phyloP scores from a whole-genome alignment of 495 filamentous ascomycete species.

The Hyaloscypha hepaticicola region DNA sequence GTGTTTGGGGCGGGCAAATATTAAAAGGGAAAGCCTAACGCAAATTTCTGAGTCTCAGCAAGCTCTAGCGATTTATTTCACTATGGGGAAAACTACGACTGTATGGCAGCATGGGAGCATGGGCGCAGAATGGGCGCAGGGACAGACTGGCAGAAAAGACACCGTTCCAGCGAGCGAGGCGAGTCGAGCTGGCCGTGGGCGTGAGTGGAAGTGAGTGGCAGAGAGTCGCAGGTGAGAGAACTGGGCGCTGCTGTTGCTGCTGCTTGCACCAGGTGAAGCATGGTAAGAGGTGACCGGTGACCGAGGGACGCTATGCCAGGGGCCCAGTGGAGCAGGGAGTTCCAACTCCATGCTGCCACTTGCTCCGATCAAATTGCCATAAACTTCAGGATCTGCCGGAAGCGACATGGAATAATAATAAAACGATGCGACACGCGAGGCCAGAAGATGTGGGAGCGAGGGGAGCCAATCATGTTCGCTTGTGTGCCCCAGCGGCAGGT shows the following conservation, averaged over 20 bases:
- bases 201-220: background rate
- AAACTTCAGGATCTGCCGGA: background rate
- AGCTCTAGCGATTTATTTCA: background rate
- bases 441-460: background rate
- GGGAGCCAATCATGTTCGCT: background rate
- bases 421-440: background rate
- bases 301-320: background rate
- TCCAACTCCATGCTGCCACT: background rate
- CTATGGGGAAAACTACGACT: background rate
- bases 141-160: background rate
- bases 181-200: background rate
- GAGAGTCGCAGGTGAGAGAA: too few species aligned
- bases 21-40: background rate
- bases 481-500: background rate
- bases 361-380: background rate
- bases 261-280: too few species aligned
- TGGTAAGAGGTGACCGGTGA: too few species aligned
- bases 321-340: too few species aligned
- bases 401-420: background rate
- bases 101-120: background rate
- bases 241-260: too few species aligned
- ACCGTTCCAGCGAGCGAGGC: background rate
- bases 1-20: conserved; percentile 3
- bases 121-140: background rate
- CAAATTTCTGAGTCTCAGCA: background rate